Base-by-base conservation (phyloP, 1,139 yeast genomes). In the Protomyces gravidus region DNA sequence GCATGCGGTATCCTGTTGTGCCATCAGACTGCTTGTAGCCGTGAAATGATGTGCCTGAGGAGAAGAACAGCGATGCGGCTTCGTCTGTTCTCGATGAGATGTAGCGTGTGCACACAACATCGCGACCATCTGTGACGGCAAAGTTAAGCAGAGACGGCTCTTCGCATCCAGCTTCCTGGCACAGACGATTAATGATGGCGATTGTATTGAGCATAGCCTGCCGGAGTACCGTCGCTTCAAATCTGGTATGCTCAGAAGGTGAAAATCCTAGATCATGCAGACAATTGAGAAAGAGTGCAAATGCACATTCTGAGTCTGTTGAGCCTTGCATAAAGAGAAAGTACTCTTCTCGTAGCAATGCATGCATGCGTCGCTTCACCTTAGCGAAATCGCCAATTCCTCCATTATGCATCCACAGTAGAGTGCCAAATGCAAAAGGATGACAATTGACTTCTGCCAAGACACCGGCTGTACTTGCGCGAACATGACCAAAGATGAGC, bases 401-500 rank as follows among this genome's bases (percentile, higher is more conserved):
- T 15, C 59, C 59, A 39, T 55, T 55, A 19, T 55, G 59, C 59
- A 55, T 55, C 59, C 59, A 55, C 47, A 55, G 92, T 97, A 98
- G 92, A 15, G 48, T 45, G n/a, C 47, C 30, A 32, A 28, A 59
- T 1, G 39, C 45, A 9, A 62, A 75, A 26, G 97, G 97, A 70
- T 92, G 98, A 73, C 97, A 92, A 73, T 92, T 92, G 1, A 96
- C 89, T 70, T 92, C 97, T 3, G 95, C 81, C 32, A 92, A 75
- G 0, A 87, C 95, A 40, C 98, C 98, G 63, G 95, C 89, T 0
- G 98, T 92, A 1, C 96, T 87, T 0, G 98, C 98, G 61, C 98
- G 73, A 1, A 92, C 97, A 71, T 92, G 98, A 1, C 95, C 98
- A 75, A 92, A 92, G 2, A 92, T 90, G 55, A 90, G 74, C 53